A percentile compares a stretch with the other conserved stretches of the same genome.
Conservation (phyloP, 2,329 filamentous ascomycete species). For the Xylaria sp. region DNA sequence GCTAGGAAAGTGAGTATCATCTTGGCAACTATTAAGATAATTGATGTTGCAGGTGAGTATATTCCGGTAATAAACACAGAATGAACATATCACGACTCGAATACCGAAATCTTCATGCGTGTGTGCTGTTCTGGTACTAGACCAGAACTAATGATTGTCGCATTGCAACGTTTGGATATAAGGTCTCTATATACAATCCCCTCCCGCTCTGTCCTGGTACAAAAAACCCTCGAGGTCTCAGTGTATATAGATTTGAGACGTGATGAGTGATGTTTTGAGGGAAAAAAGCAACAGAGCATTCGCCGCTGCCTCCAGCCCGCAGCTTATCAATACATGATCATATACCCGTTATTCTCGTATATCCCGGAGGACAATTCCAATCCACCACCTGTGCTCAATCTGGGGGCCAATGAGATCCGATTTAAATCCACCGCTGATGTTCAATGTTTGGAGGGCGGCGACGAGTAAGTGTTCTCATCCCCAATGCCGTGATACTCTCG, state of each 20-base stretch:
- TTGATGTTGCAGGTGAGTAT: neutral
- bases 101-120: neutral
- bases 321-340: neutral
- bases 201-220: slow-evolving; percentile 11
- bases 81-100: neutral
- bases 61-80: neutral
- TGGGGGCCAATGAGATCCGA: slow-evolving; percentile 5
- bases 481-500: neutral
- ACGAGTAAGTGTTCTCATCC: neutral
- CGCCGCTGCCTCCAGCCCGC: slow-evolving; percentile 3
- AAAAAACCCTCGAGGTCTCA: slow-evolving; percentile 11
- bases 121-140: neutral
- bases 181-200: neutral
- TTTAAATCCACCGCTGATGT: neutral
- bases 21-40: neutral
- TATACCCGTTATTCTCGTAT: neutral
- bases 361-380: neutral
- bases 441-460: neutral
- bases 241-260: neutral
- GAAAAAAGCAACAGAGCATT: slow-evolving; percentile 14
- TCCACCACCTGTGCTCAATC: neutral
- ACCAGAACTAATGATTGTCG: neutral
- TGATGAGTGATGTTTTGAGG: neutral
- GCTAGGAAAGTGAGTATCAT: neutral
- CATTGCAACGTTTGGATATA: neutral